Base-by-base conservation (phyloP, 73 alveolate genomes). In the Tetrahymena elliotti region DNA sequence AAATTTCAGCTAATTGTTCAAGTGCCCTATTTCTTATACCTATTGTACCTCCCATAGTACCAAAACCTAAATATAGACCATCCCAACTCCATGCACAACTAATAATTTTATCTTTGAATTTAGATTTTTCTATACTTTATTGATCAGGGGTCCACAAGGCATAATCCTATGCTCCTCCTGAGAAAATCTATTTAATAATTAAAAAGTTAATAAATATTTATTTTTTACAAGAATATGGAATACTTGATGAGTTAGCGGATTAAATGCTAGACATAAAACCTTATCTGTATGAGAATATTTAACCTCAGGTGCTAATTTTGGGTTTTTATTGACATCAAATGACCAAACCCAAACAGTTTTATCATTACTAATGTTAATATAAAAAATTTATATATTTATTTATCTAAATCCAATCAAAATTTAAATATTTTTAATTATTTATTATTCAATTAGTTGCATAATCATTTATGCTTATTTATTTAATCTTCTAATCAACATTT, bases 21-120 rank as follows among this genome's bases (percentile, higher is more conserved):
- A 94, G 95, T 33, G 93, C 83, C 40, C 96, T 94, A 88, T 94
- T 94, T 8, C 95, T 94, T 20, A 94, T 39, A 16, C 93, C 95
- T 15, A 94, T 33, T 1, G 39, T 88, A 84, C 96, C 96, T 36
- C 52, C 93, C 34, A 94, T 35, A 18, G 96, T 94, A 33, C 96
- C 96, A 94, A 94, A 94, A 38, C 94, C 53, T 5, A 94, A 52
- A 39, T 39, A 39, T 24, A 84, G 15, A 0, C 96, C 96, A 94
- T 94, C 96, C 33, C 93, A 94, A 88, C 96, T 94, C 96, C 96
- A 94, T 52, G 95, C 96, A 20, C 93, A 84, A 88, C 84, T 68
- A 34, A 94, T 52, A 22, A 94, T 92, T 88, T 94, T 94, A 37
- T 94, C 96, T 34, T 94, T 94, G 33, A 20, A 94, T 83, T 94